Evolutionary conservation across 2,329 filamentous ascomycete genomes (phyloP), one percentile per base, ranked within the genome.

Genomic region (Biscogniauxia mediterranea): DNA sequence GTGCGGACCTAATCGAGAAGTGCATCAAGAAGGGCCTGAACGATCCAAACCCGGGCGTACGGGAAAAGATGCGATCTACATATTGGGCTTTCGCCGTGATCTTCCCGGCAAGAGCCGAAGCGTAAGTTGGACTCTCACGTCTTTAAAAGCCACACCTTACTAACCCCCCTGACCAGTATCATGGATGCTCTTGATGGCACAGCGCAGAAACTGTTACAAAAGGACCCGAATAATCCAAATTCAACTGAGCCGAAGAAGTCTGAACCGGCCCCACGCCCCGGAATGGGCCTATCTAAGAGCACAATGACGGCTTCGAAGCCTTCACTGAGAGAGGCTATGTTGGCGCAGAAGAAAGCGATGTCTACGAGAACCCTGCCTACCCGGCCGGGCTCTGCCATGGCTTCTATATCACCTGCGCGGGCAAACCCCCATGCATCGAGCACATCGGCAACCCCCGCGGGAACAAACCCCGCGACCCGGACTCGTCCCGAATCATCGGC

Each of bases 1-100:
- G 93, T 3, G 77, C 96, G 20, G 93, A 97, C 13, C 71, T 92
- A 26, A 85, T 96, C 15, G 92, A 96, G 66, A 96, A 96, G 75
- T 92, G 90, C 67, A 86, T 99, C 71, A 93, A 90, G 75, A 96
- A 93, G 73, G 91, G 94, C 0, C 82, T 99, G n/a, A 83, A 82
- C 21, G 95, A 99, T 78, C 83, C 94, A 13, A 97, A 98, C 71
- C 93, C 93, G 7, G 90, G 89, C 28, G 94, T 98, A 53, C 87
- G 95, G 69, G 93, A 97, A 75, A 89, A 87, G 65, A 94, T 91
- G 82, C 87, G 95, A 68, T 84, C 86, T 46, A 91, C 92, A 0
- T 99, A 91, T 75, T 99, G 95, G 95, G 81, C 81, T 0, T 97
- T 93, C 74, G 86, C 88, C 61, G 80, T 80, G 38, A 82, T 92